Evolutionary conservation across 2,329 filamentous ascomycete species (phyloP).

Genomic region (Fusarium sp.): DNA sequence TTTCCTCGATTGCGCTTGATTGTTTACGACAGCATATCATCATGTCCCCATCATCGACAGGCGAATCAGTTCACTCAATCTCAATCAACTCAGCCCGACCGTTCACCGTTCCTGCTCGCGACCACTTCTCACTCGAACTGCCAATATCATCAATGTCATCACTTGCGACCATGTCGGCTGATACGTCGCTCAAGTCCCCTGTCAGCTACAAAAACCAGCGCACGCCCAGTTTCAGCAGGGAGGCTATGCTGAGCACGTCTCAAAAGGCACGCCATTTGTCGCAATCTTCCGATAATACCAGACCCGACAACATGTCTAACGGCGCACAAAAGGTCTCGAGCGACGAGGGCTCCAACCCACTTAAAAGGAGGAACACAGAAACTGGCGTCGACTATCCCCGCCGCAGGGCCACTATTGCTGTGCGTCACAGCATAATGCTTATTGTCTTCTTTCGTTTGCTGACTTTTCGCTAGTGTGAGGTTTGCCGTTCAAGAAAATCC

Average conservation of each 20-base stretch:
- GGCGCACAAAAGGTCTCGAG: constrained; percentile 57
- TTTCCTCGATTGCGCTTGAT: constrained; percentile 34
- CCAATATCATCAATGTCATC: constrained; percentile 60
- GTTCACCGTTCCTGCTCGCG: constrained; percentile 59
- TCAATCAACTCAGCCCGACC: constrained; percentile 53
- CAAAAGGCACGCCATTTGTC: constrained; percentile 67
- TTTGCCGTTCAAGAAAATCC: constrained; percentile 83
- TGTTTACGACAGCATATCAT: constrained; percentile 43
- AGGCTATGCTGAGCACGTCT: constrained; percentile 64
- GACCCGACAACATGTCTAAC: constrained; percentile 56
- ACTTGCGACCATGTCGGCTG: constrained; percentile 55
- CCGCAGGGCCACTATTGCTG: constrained; percentile 72
- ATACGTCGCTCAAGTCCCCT: constrained; percentile 63
- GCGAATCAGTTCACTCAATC: constrained; percentile 62
- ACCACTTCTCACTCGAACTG: constrained; percentile 62
- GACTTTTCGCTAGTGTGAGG: constrained; percentile 71
- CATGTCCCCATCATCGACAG: constrained; percentile 66
- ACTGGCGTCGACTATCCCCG: constrained; percentile 71
- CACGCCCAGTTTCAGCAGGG: constrained; percentile 60
- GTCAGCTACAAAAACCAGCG: constrained; percentile 60
- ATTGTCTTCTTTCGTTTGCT: constrained; percentile 17
- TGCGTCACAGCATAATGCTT: constrained; percentile 53
- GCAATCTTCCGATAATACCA: constrained; percentile 62
- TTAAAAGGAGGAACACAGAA: constrained; percentile 72
- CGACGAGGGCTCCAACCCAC: constrained; percentile 67